Percentiles rank a stretch among this genome's conserved stretches.
Evolutionary conservation across 805 yeast species (phyloP).

Genomic region (Wickerhamomyces subpelliculosus): DNA sequence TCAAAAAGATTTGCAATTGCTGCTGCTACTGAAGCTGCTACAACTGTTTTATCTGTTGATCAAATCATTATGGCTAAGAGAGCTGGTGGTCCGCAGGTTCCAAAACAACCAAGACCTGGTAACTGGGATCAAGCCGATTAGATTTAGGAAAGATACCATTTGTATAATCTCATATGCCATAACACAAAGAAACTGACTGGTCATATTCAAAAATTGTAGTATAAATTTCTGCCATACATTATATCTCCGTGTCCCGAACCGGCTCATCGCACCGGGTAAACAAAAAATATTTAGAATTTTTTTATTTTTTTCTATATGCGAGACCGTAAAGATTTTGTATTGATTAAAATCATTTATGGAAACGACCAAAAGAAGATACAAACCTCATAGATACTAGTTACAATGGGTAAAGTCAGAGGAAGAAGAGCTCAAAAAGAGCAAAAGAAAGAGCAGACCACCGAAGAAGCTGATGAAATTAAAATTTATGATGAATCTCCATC

Average conservation of each 20-base stretch:
- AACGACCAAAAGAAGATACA: background rate
- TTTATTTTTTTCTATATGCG: too few relatives aligned
- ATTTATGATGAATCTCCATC: slow-evolving; percentile 4
- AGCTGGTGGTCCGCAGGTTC: slow-evolving; percentile 97
- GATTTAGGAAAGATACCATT: background rate
- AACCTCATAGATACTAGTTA: background rate
- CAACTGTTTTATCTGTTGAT: slow-evolving; percentile 84
- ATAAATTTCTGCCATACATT: too few relatives aligned
- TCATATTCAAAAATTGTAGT: too few relatives aligned
- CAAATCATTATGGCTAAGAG: slow-evolving; percentile 98
- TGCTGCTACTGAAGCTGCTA: slow-evolving; percentile 93
- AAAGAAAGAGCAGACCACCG: slow-evolving; percentile 3
- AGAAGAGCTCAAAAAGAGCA: slow-evolving; percentile 30
- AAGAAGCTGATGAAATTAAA: slow-evolving; percentile 1
- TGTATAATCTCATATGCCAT: too few relatives aligned
- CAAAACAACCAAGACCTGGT: slow-evolving; percentile 76
- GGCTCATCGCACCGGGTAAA: too few relatives aligned
- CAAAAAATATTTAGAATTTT: too few relatives aligned
- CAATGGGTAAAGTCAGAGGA: slow-evolving; percentile 32
- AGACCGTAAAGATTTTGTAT: too few relatives aligned
- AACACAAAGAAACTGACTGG: too few relatives aligned
- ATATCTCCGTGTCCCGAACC: too few relatives aligned
- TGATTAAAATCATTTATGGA: too few relatives aligned
- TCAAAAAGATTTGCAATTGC: slow-evolving; percentile 83
- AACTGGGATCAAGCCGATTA: slow-evolving; percentile 95